Evolutionary conservation across 2,329 filamentous ascomycete genomes (phyloP), one percentile per base, ranked within the genome.

Genomic region (Arthroderma sp.): DNA sequence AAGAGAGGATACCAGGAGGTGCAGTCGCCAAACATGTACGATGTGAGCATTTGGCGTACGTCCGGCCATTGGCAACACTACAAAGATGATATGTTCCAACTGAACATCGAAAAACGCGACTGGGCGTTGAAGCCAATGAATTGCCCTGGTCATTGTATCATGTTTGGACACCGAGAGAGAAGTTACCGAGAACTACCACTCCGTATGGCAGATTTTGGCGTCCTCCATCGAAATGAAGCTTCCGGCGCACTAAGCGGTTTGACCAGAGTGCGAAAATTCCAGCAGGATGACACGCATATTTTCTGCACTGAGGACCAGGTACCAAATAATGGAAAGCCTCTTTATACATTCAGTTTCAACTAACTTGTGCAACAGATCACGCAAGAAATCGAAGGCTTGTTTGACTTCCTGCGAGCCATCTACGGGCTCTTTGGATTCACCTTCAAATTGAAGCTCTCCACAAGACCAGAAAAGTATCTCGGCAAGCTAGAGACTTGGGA

Each of bases 121-220:
- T 87, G 82, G 71, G 87, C 80, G 10, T 69, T 96, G 42, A 96
- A 96, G 70, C 89, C 89, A 29, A 96, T 96, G 91, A 96, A 96
- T 70, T 98, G 91, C 68, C 91, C 91, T 3, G 87, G 87, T 29
- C 89, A 96, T 66, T 93, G 85, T 65, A 69, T 91, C 53, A 82
- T 95, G 58, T 94, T 94, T 64, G 78, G 75, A 41, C 82, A 89
- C 64, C 77, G 83, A 44, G 83, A 86, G 58, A 77, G 86, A 56
- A 91, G 83, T 65, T 94, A 96, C 66, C 75, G 83, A 57, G 87
- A 96, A 56, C 71, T 98, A 47, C 91, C 91, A 29, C 82, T 93
- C 68, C 77, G 91, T 58, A 83, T 94, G 68, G 89, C 91, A 42
- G 91, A 98, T 62, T 96, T 96, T 64, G 89, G 89, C 63, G 85